These are phyloP conservation scores for Aspergillus sp. DNA, from an alignment of 2,329 filamentous ascomycete genomes.

Conservation along the genomic window DNA sequence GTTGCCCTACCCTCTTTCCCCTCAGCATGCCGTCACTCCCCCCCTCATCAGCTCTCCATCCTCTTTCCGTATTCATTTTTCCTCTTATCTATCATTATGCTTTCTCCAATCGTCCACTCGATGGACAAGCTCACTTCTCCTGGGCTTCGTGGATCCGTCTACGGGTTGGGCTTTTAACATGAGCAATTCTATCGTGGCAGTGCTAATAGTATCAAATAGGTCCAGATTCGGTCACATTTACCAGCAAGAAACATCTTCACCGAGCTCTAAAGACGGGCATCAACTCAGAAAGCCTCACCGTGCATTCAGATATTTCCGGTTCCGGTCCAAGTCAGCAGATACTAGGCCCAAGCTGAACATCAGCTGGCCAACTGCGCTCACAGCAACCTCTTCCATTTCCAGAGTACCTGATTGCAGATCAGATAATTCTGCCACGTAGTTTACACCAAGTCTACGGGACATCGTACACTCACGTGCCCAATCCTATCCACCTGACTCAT, in stretches of 20 bases:
- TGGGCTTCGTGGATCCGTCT: not conserved
- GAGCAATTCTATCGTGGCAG: not conserved
- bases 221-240: not conserved
- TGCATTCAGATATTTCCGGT: not conserved
- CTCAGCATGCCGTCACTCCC: not conserved
- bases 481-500: not conserved
- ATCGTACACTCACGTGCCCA: not conserved
- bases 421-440: not conserved
- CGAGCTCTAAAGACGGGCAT: not conserved
- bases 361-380: not conserved
- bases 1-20: not conserved
- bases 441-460: not conserved
- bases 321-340: not conserved
- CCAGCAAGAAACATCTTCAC: not conserved
- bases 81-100: not conserved
- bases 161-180: not conserved
- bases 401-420: not conserved
- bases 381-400: not conserved
- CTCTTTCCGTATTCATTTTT: not conserved
- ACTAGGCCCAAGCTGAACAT: not conserved
- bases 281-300: not conserved
- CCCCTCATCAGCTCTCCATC: not conserved
- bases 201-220: slow-evolving; percentile 1
- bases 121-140: slow-evolving; percentile 1
- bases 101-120: not conserved